phyloP scores from a whole-genome alignment of 148 eudicot species.

The Chenopodium album region DNA sequence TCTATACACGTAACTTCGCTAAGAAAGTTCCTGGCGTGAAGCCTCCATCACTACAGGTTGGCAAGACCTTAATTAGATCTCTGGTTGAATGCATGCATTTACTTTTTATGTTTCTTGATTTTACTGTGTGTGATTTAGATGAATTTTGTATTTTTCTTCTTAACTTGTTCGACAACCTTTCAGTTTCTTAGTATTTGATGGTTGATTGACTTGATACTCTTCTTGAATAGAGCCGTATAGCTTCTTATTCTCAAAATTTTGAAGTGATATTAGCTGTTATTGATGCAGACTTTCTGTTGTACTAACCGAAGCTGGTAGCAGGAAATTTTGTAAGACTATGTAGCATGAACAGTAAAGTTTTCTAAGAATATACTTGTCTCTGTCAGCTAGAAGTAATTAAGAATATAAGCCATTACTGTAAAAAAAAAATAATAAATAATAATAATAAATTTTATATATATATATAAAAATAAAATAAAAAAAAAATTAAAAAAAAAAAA shows the following conservation, averaged over 20 bases:
- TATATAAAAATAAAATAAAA: too few species aligned
- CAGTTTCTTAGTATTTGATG: neutral
- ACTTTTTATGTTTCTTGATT: neutral
- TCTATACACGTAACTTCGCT: constrained; percentile 81
- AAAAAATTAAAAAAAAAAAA: too few species aligned
- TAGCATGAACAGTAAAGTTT: neutral
- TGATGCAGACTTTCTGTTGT: neutral
- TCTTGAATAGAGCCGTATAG: neutral
- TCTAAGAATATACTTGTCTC: neutral
- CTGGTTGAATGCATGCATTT: constrained; percentile 5
- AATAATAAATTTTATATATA: too few species aligned
- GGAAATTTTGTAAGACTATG: neutral
- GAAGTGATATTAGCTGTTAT: too few species aligned
- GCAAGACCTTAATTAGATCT: constrained; percentile 2
- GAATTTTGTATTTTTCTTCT: neutral
- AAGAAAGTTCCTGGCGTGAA: constrained; percentile 63
- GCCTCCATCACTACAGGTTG: constrained; percentile 94
- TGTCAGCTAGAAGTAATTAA: constrained; percentile 1
- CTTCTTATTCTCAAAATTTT: neutral
- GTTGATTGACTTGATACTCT: neutral
- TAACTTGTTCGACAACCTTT: neutral
- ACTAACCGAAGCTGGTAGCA: neutral
- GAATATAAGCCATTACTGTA: too few species aligned
- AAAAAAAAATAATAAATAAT: too few species aligned
- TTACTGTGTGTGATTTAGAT: neutral